phyloP scores from a whole-genome alignment of 169 alveolate species.

The Cryptosporidium felis region DNA sequence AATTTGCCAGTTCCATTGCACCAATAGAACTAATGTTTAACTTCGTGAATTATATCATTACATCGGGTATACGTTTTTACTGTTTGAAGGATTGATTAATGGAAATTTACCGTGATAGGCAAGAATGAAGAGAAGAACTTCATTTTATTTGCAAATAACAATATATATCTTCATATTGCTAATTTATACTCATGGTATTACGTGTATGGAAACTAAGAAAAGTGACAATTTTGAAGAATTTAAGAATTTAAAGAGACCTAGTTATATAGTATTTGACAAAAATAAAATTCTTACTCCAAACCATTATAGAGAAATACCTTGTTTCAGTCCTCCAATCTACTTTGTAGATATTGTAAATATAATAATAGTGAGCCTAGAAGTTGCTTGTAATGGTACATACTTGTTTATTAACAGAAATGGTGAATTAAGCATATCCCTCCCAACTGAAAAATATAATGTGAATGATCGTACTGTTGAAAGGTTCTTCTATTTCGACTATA shows the following conservation, averaged over 20 bases:
- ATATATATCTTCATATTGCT: background rate
- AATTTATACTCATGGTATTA: background rate
- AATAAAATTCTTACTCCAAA: constrained; percentile 30
- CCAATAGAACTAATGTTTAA: too few species aligned
- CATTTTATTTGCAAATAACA: background rate
- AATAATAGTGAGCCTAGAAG: constrained; percentile 8
- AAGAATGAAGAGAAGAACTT: background rate
- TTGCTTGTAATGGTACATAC: constrained; percentile 9
- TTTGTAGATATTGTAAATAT: constrained; percentile 9
- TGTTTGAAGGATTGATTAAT: too few species aligned
- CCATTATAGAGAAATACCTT: background rate
- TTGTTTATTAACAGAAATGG: constrained; percentile 18
- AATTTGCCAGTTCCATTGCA: too few species aligned
- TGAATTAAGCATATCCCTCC: background rate
- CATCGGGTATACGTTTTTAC: too few species aligned
- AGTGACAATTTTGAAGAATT: background rate
- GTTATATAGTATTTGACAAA: background rate
- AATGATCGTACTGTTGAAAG: background rate
- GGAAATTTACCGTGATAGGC: background rate
- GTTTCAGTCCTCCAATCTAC: constrained; percentile 11
- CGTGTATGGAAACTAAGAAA: background rate
- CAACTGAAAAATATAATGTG: background rate
- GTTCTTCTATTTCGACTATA: background rate
- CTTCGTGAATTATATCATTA: background rate
- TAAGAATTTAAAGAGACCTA: background rate